Evolutionary conservation across 1,139 yeast species (phyloP), one percentile per base, ranked within the genome.

Genomic region (Meyerozyma carpophila): DNA sequence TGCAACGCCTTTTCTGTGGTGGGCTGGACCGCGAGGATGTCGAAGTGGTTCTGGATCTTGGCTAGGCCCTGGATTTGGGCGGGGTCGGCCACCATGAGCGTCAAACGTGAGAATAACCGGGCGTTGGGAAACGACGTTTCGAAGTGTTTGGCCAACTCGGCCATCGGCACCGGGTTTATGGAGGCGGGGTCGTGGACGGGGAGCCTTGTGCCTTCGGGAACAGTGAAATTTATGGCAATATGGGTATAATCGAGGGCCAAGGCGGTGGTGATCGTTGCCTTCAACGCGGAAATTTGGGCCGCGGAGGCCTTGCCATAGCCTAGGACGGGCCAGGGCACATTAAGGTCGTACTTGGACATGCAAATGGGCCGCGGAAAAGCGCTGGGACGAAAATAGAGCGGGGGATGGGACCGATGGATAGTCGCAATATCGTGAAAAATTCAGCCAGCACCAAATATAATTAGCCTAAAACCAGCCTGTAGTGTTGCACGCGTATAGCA

Each of bases 1-100:
- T 86, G 84, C 21, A 93, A 69, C 5, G 93, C 87, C 57, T 82
- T 84, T 56, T 93, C 98, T 44, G 83, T 79, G 32, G 73, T 59
- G 1, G 98, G 98, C 49, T 84, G 79, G 1, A 91, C 82, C 0
- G 97, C 88, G 10, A 93, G 73, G 4, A 93, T 62, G 59, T 93
- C 98, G 60, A 85, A 94, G 21, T 73, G 68, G 50, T 70, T 73
- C 45, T 79, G 81, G 43, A 83, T 67, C 54, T 79, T 80, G 27
- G 84, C 70, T 32, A 89, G 66, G 26, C 84, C 81, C 53, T 85
- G 93, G 41, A 87, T 81, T 52, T 85, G 85, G 6, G 91, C 72
- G 0, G 93, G 83, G 50, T 90, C 97, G 50, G 81, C 86, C 8
- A 89, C 76, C 5, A 81, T 68, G 6, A 93, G 59, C 0, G 98